Evolutionary conservation across 2,329 filamentous ascomycete species (phyloP).

Genomic region (Trichoderma citrinoviride): DNA sequence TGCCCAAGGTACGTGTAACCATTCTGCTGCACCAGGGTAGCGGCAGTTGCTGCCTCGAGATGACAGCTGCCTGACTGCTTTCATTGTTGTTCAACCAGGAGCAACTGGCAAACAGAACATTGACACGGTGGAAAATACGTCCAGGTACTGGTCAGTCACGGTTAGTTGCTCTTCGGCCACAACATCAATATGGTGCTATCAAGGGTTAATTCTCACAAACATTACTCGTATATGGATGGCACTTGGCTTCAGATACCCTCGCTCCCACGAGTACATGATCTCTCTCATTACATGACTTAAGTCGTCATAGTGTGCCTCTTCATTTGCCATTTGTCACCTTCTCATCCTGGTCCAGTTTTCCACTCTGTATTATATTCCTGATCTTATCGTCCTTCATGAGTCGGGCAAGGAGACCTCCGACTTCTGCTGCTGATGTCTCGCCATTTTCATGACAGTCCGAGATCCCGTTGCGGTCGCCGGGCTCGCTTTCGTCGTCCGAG

Average conservation of each 20-base stretch:
- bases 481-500: background rate
- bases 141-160: too few relatives aligned
- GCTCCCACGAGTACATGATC: too few relatives aligned
- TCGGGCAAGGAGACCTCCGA: background rate
- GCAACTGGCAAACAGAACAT: background rate
- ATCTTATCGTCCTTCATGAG: background rate
- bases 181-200: too few relatives aligned
- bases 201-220: too few relatives aligned
- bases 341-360: background rate
- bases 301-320: background rate
- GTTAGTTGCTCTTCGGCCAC: too few relatives aligned
- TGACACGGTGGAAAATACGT: background rate
- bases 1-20: background rate
- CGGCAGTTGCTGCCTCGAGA: background rate
- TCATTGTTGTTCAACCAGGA: background rate
- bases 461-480: rapidly evolving
- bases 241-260: too few relatives aligned
- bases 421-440: background rate
- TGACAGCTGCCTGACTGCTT: background rate
- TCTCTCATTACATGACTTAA: too few relatives aligned
- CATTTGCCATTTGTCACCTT: background rate
- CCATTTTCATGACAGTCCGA: background rate
- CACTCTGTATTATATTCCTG: background rate
- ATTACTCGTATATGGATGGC: too few relatives aligned
- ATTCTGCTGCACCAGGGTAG: background rate